These are phyloP conservation scores for Trichoderma brevicompactum DNA, from an alignment of 2,329 filamentous ascomycete genomes.

Conservation along the genomic window DNA sequence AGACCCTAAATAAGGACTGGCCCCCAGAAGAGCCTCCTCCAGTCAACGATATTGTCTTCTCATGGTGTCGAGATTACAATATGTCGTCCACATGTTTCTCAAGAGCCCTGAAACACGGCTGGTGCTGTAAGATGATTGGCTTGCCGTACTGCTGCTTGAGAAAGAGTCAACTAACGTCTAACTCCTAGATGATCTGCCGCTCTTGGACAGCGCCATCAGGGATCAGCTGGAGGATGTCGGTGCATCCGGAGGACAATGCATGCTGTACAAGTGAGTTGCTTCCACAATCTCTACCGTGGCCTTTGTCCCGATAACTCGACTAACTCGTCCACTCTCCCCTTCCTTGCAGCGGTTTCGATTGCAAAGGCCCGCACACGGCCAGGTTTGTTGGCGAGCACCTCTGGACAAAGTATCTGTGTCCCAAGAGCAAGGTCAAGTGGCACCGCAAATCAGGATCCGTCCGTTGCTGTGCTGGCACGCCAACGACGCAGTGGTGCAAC, in stretches of 20 bases:
- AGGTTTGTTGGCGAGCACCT: conserved; percentile 15
- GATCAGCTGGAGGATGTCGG: conserved; percentile 5
- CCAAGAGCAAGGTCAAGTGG: not conserved
- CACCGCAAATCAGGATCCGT: not conserved
- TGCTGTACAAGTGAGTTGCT: conserved; percentile 16
- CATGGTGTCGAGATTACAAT: conserved; percentile 21
- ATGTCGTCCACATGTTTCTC: not conserved
- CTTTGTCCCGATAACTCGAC: not conserved
- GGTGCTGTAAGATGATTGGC: conserved; percentile 14
- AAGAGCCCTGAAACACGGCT: conserved; percentile 2
- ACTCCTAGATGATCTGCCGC: conserved; percentile 1
- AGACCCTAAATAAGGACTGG: not conserved
- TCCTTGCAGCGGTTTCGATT: not conserved
- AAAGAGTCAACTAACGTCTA: not conserved
- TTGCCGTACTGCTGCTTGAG: not conserved
- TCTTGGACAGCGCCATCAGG: not conserved
- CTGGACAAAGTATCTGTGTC: conserved; percentile 5
- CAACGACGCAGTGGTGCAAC: conserved; percentile 10
- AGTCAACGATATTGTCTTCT: conserved; percentile 7
- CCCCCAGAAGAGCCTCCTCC: not conserved
- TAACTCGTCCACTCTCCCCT: not conserved
- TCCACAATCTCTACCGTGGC: not conserved
- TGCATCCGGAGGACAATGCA: conserved; percentile 7
- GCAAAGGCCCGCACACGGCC: conserved; percentile 8
- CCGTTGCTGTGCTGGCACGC: conserved; percentile 15